Conservation (phyloP, 371 early-diverging fungal genomes). For the Mucor racemosus region DNA sequence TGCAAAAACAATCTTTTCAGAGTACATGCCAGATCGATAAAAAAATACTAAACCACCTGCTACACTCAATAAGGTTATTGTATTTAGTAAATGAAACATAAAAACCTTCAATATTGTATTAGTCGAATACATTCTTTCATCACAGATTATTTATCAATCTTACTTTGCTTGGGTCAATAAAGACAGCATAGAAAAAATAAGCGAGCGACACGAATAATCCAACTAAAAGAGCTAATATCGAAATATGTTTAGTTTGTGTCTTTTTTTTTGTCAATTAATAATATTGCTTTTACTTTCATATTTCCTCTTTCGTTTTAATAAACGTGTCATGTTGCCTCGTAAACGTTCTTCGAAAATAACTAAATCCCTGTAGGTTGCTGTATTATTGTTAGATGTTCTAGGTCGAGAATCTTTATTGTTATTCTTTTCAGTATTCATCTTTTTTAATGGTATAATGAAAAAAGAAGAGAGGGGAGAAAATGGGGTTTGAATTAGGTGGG, state of each 20-base stretch:
- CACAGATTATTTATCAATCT: background rate
- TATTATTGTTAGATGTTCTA: constrained; percentile 21
- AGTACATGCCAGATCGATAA: constrained; percentile 66
- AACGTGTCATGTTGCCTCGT: constrained; percentile 60
- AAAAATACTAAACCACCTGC: constrained; percentile 55
- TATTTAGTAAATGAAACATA: constrained; percentile 40
- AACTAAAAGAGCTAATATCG: constrained; percentile 36
- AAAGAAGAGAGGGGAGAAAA: constrained; percentile 1
- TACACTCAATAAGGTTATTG: constrained; percentile 35
- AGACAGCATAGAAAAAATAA: constrained; percentile 58
- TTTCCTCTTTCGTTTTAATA: constrained; percentile 63
- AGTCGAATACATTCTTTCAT: background rate
- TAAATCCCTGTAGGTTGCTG: constrained; percentile 66
- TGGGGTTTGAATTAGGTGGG: constrained; percentile 1
- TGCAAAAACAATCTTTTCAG: constrained; percentile 67
- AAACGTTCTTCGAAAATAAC: constrained; percentile 73
- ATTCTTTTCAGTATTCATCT: constrained; percentile 6
- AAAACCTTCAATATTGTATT: constrained; percentile 29
- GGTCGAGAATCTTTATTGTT: constrained; percentile 10
- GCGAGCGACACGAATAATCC: constrained; percentile 35
- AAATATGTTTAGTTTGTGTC: background rate
- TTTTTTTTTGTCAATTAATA: background rate
- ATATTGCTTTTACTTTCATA: constrained; percentile 57
- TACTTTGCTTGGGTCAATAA: constrained; percentile 57
- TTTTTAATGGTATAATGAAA: background rate